Evolutionary conservation across 176 grass and related monocot genomes (phyloP).

Genomic region (Rhynchospora pubera): DNA sequence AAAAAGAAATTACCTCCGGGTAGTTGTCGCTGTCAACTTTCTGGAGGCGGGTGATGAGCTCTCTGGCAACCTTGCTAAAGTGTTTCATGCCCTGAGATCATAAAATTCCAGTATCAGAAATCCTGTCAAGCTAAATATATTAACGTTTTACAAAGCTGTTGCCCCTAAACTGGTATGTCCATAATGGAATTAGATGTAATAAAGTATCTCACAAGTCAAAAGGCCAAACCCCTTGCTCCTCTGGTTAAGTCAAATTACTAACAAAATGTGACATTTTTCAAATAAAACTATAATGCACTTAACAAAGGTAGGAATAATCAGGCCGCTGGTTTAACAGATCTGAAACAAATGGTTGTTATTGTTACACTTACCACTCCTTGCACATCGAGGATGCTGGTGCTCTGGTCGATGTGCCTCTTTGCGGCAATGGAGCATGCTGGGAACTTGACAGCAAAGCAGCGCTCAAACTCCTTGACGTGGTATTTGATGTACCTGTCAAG

Average conservation of each 20-base stretch:
- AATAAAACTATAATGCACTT: too few species aligned
- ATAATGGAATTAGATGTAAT: not conserved
- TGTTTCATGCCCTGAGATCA: slow-evolving; percentile 68
- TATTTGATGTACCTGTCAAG: slow-evolving; percentile 87
- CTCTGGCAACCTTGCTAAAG: slow-evolving; percentile 88
- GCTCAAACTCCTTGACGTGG: slow-evolving; percentile 92
- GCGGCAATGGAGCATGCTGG: slow-evolving; percentile 79
- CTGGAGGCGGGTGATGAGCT: slow-evolving; percentile 75
- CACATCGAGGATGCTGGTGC: slow-evolving; percentile 95
- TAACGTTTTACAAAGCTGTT: not conserved
- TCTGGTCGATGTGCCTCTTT: slow-evolving; percentile 87
- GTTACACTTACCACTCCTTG: slow-evolving; percentile 58
- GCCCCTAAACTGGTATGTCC: not conserved
- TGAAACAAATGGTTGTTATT: not conserved
- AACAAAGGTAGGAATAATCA: too few species aligned
- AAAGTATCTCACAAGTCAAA: not conserved
- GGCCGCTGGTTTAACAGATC: not conserved
- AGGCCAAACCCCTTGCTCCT: not conserved
- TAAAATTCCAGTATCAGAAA: not conserved
- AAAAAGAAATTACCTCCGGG: slow-evolving; percentile 57
- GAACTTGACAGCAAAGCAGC: slow-evolving; percentile 89
- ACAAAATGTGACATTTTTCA: too few species aligned
- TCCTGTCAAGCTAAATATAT: not conserved
- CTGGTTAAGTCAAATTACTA: too few species aligned
- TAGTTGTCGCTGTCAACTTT: slow-evolving; percentile 93